A percentile compares a stretch with the other conserved stretches of the same genome.
Evolutionary conservation across 352 stramenopile genomes (phyloP).

Genomic region (Globisporangium okanoganense): DNA sequence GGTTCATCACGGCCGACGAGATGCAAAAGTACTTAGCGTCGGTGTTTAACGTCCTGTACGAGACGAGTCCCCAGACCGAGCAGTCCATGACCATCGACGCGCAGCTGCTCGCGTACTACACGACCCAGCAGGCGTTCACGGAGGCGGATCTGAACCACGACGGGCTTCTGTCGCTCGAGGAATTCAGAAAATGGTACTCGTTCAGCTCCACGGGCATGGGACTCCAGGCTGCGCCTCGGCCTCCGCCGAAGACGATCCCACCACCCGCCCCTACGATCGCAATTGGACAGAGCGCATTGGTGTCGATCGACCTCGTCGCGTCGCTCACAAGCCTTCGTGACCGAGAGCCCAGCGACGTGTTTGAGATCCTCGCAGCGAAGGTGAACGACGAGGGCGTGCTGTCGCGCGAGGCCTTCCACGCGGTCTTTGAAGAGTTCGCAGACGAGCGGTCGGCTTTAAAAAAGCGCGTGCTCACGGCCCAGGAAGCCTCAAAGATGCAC

Average conservation of each 20-base stretch:
- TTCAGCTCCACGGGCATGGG: neutral
- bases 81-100: conserved; percentile 47
- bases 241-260: conserved; percentile 2
- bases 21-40: conserved; percentile 80
- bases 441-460: conserved; percentile 24
- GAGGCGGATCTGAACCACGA: conserved; percentile 87
- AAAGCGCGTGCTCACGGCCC: conserved; percentile 20
- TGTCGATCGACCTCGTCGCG: conserved; percentile 57
- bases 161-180: conserved; percentile 65
- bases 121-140: conserved; percentile 75
- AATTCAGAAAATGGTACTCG: conserved; percentile 83
- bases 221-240: neutral
- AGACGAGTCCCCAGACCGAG: conserved; percentile 28
- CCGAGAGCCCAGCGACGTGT: conserved; percentile 59
- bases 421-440: conserved; percentile 64
- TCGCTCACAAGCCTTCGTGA: conserved; percentile 53
- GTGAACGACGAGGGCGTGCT: conserved; percentile 83
- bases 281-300: conserved; percentile 27
- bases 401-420: conserved; percentile 59
- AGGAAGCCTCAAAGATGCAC: conserved; percentile 39
- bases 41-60: conserved; percentile 71
- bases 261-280: neutral
- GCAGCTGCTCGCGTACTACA: conserved; percentile 58
- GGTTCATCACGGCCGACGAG: conserved; percentile 78
- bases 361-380: conserved; percentile 78